phyloP scores from a whole-genome alignment of 257 asterid species.

The Cordia subcordata region DNA sequence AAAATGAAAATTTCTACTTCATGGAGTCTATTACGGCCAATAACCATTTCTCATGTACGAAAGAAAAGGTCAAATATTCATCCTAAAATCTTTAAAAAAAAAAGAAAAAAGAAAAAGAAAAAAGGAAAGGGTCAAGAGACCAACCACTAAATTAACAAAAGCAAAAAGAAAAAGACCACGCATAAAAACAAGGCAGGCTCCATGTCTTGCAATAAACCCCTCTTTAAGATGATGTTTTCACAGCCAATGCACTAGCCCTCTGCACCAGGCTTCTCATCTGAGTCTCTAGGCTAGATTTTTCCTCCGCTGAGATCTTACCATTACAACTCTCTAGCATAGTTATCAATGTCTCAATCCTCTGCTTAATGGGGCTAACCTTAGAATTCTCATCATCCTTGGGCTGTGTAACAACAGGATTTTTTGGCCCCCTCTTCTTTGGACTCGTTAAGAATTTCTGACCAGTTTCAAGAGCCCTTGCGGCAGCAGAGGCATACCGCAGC shows the following conservation, averaged over 20 bases:
- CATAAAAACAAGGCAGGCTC: neutral
- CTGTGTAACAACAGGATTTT: constrained; percentile 12
- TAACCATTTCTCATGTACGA: no score
- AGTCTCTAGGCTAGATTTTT: constrained; percentile 24
- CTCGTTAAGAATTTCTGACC: constrained; percentile 5
- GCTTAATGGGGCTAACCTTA: constrained; percentile 16
- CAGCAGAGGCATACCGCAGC: constrained; percentile 25
- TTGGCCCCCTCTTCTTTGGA: constrained; percentile 6
- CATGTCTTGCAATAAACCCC: neutral
- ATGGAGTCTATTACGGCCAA: no score
- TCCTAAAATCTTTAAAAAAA: no score
- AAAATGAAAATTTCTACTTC: no score
- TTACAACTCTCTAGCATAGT: constrained; percentile 29
- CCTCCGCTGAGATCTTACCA: constrained; percentile 27
- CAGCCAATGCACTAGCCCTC: constrained; percentile 26
- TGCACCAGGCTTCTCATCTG: constrained; percentile 31
- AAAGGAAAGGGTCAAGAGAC: no score
- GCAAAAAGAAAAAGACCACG: no score
- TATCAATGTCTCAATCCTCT: constrained; percentile 24
- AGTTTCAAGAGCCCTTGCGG: constrained; percentile 19
- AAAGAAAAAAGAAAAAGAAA: no score
- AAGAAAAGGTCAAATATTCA: no score
- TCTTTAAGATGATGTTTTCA: constrained; percentile 12
- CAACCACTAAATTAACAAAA: no score
- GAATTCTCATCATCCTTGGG: constrained; percentile 23